phyloP scores from a whole-genome alignment of 2,329 filamentous ascomycete genomes.

The Calonectria hawksworthii region DNA sequence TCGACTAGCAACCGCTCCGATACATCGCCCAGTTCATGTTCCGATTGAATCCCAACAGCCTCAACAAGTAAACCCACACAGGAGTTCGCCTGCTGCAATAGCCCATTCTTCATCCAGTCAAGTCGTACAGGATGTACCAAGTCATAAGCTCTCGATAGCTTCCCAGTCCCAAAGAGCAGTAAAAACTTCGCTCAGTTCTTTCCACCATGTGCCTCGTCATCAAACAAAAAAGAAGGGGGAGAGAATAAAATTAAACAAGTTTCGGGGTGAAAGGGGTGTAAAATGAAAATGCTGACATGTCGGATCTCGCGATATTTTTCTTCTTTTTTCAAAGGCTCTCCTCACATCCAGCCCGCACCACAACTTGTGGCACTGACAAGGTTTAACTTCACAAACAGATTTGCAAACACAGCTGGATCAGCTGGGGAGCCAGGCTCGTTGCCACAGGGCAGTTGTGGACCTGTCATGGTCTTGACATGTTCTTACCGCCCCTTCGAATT shows the following conservation, averaged over 20 bases:
- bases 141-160: conserved; percentile 29
- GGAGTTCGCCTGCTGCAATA: conserved; percentile 26
- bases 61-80: conserved; percentile 10
- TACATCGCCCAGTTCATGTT: conserved; percentile 14
- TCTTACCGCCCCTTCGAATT: conserved; percentile 55
- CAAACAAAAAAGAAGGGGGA: conserved; percentile 27
- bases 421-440: conserved; percentile 4
- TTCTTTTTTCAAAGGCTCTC: conserved; percentile 31
- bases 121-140: conserved; percentile 25
- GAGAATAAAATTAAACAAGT: conserved; percentile 43
- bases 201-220: conserved; percentile 35
- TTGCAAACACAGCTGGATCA: conserved; percentile 5
- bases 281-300: conserved; percentile 34
- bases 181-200: conserved; percentile 31
- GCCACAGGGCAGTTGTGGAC: conserved; percentile 15
- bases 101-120: conserved; percentile 35
- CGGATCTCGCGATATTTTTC: conserved; percentile 35
- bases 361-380: not conserved
- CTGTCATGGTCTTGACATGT: conserved; percentile 21
- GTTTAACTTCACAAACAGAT: not conserved
- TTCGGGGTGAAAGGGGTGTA: conserved; percentile 34
- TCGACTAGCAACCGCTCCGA: conserved; percentile 19
- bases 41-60: conserved; percentile 29
- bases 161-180: conserved; percentile 39
- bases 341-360: not conserved